Evolutionary conservation across 2,329 filamentous ascomycete species (phyloP).

Genomic region (Dactylonectria estremocensis): DNA sequence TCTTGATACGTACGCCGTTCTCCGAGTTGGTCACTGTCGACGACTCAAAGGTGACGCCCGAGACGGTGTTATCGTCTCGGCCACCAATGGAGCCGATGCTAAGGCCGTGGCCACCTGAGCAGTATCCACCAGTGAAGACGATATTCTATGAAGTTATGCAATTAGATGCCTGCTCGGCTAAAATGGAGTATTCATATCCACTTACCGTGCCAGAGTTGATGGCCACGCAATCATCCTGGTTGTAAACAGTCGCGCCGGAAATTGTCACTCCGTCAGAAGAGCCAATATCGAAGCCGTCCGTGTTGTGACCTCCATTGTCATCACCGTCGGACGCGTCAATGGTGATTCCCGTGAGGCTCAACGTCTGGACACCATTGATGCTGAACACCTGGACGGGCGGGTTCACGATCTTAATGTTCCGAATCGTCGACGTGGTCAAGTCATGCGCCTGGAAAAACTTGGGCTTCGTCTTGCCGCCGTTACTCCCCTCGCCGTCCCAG

Average conservation of each 20-base stretch:
- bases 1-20: constrained; percentile 30
- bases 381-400: constrained; percentile 29
- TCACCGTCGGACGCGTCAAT: constrained; percentile 24
- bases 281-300: constrained; percentile 29
- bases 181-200: neutral
- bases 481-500: constrained; percentile 31
- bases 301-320: constrained; percentile 25
- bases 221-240: constrained; percentile 28
- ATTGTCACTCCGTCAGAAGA: constrained; percentile 26
- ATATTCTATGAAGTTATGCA: constrained; percentile 8
- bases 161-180: neutral
- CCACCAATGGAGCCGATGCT: constrained; percentile 31
- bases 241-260: constrained; percentile 21
- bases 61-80: constrained; percentile 28
- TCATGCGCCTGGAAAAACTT: constrained; percentile 33
- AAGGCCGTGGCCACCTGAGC: constrained; percentile 27
- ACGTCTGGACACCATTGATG: constrained; percentile 23
- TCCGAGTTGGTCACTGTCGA: constrained; percentile 22
- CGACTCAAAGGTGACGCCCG: constrained; percentile 21
- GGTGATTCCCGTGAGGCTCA: constrained; percentile 22
- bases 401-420: constrained; percentile 24
- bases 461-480: constrained; percentile 32
- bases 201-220: constrained; percentile 27
- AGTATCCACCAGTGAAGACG: constrained; percentile 24
- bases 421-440: constrained; percentile 25